phyloP scores from a whole-genome alignment of 2,329 filamentous ascomycete genomes.

The Mycogone perniciosa region DNA sequence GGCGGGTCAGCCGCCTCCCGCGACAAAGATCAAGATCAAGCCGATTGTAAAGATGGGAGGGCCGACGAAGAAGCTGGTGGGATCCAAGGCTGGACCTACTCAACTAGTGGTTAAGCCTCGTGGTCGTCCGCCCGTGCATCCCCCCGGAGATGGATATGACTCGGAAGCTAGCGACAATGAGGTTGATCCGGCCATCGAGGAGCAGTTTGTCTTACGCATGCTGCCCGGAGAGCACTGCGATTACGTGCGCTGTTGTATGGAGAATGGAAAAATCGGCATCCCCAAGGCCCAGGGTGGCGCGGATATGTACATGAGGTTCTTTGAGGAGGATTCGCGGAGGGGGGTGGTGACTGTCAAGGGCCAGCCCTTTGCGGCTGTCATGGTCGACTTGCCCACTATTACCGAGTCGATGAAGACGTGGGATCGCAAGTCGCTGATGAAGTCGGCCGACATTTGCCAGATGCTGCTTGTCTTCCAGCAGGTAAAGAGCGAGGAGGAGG shows the following conservation, averaged over 20 bases:
- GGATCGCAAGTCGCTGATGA: slow-evolving; percentile 83
- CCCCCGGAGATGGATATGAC: slow-evolving; percentile 85
- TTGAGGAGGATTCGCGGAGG: slow-evolving; percentile 67
- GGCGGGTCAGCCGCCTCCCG: slow-evolving; percentile 29
- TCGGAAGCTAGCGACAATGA: slow-evolving; percentile 92
- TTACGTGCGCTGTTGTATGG: slow-evolving; percentile 68
- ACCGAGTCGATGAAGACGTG: slow-evolving; percentile 90
- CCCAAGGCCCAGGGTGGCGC: slow-evolving; percentile 59
- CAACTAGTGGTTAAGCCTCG: slow-evolving; percentile 52
- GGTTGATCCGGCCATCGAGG: slow-evolving; percentile 78
- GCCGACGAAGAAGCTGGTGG: slow-evolving; percentile 14
- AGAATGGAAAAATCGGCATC: slow-evolving; percentile 69
- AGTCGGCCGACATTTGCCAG: slow-evolving; percentile 81
- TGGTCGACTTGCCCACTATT: slow-evolving; percentile 81
- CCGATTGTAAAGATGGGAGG: slow-evolving; percentile 13
- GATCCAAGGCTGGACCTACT: slow-evolving; percentile 30
- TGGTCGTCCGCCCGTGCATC: slow-evolving; percentile 61
- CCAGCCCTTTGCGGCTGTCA: slow-evolving; percentile 65
- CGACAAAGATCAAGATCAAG: slow-evolving; percentile 50
- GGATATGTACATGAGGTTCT: slow-evolving; percentile 74
- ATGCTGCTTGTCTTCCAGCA: slow-evolving; percentile 75
- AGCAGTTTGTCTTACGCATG: slow-evolving; percentile 87
- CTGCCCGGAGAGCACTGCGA: slow-evolving; percentile 78
- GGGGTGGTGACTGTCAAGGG: slow-evolving; percentile 65
- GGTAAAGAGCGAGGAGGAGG: slow-evolving; percentile 61